A percentile compares a stretch with the other conserved stretches of the same genome.
phyloP scores from a whole-genome alignment of 2,329 filamentous ascomycete genomes.

The Aspergillus spinulosporus region DNA sequence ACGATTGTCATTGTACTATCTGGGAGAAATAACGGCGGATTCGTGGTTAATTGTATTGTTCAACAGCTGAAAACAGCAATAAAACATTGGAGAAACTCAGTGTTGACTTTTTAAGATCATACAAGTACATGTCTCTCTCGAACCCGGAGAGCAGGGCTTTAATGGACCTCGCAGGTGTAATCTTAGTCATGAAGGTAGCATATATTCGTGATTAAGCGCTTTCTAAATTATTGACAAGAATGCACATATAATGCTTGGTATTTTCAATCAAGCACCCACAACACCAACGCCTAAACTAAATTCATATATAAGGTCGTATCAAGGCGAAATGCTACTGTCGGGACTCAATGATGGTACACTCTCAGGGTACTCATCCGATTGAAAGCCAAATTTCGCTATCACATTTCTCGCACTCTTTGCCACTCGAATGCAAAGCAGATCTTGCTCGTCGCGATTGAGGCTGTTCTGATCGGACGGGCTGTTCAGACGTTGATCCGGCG shows the following conservation, averaged over 20 bases:
- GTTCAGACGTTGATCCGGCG: constrained; percentile 14
- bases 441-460: constrained; percentile 26
- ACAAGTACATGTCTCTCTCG: no score
- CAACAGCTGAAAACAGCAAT: neutral
- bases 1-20: constrained; percentile 6
- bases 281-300: constrained; percentile 1
- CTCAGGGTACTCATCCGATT: constrained; percentile 37
- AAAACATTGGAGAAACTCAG: neutral
- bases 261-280: neutral
- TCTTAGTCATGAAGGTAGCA: neutral
- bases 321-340: neutral
- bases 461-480: neutral
- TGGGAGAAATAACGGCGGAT: constrained; percentile 4
- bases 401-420: constrained; percentile 36
- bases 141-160: no score
- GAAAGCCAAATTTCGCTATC: constrained; percentile 38
- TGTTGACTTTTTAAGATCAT: neutral
- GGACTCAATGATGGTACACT: constrained; percentile 7
- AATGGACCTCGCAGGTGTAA: neutral
- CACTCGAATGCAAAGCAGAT: constrained; percentile 37
- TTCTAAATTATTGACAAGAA: neutral
- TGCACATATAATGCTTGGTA: constrained; percentile 2
- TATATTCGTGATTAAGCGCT: neutral
- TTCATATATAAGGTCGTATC: neutral
- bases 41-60: neutral